phyloP scores from a whole-genome alignment of 1,284 basidiomycete genomes.

The Papiliotrema laurentii region DNA sequence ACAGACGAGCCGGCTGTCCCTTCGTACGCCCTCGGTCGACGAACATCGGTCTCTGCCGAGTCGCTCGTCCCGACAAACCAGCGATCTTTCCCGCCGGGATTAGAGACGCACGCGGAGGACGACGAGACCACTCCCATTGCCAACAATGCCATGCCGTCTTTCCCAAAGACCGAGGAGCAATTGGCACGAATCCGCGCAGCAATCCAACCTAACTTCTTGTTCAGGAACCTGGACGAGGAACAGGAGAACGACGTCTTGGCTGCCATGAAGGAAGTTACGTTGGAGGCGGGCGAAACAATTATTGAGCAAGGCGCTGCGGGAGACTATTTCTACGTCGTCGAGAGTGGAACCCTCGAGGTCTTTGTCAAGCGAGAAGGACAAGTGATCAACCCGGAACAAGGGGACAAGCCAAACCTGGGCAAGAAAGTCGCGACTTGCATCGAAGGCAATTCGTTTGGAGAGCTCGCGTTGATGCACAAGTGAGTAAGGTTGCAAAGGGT shows the following conservation, averaged over 20 bases:
- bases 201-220: conserved; percentile 86
- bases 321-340: conserved; percentile 97
- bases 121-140: conserved; percentile 42
- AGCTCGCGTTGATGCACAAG: conserved; percentile 97
- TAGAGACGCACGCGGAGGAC: conserved; percentile 35
- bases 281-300: conserved; percentile 71
- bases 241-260: conserved; percentile 88
- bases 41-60: conserved; percentile 95
- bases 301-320: conserved; percentile 96
- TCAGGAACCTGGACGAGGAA: conserved; percentile 93
- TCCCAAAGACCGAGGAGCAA: conserved; percentile 80
- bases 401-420: conserved; percentile 55
- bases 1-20: conserved; percentile 42
- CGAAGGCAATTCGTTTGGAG: conserved; percentile 86
- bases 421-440: conserved; percentile 80
- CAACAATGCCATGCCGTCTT: conserved; percentile 55
- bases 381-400: conserved; percentile 53
- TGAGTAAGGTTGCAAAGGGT: conserved; percentile 21
- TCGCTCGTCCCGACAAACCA: conserved; percentile 77
- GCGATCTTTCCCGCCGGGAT: conserved; percentile 22
- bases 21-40: conserved; percentile 73
- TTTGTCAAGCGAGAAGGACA: conserved; percentile 62
- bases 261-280: conserved; percentile 88
- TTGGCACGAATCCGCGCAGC: conserved; percentile 79
- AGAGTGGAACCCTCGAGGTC: conserved; percentile 80